Evolutionary conservation across 352 stramenopile species (phyloP), one percentile per base, ranked within the genome.

Genomic region (Pythium rhizo-oryzae): DNA sequence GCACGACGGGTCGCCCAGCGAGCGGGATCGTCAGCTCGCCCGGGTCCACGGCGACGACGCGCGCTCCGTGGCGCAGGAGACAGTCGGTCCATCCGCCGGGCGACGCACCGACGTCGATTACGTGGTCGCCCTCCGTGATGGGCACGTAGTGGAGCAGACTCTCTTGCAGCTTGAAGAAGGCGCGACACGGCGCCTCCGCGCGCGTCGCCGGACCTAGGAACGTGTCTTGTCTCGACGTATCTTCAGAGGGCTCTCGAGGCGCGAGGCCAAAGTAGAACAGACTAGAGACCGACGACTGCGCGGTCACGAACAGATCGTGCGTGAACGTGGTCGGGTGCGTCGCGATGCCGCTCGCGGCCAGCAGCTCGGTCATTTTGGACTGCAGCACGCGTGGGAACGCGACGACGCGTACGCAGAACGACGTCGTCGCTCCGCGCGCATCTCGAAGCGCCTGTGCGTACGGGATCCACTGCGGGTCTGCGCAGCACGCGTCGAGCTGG

Each of bases 151-250:
- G 55, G n/a, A 23, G 51, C 13, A 87, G 60, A 59, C 68, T 74
- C 68, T 89, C 81, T 23, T 79, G 46, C 58, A 89, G 69, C 67
- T 89, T 87, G 69, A 83, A 86, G 56, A 80, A 87, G 4, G 81
- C 81, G 2, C 79, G 75, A 51, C 79, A 86, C 5, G 81, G 81
- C 0, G 79, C 75, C 16, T 81, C 65, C 4, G 67, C 68, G 16
- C 67, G 51, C 8, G 75, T 56, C 21, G 24, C 28, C 12, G 12
- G 41, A 16, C 41, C 41, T 1, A 19, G 5, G 41, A n/a, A 41
- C 8, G 12, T 8, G 35, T 15, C 12, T 41, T 41, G 8, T 41
- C 41, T 47, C 2, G 41, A 41, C 35, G 2, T 15, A 11, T 41
- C 12, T 41, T 41, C 12, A 8, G 37, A 9, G 9, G 11, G 15